A percentile compares a stretch with the other conserved stretches of the same genome.
Conservation (phyloP, 1,284 basidiomycete genomes). For the Rhodotorula sp. region DNA sequence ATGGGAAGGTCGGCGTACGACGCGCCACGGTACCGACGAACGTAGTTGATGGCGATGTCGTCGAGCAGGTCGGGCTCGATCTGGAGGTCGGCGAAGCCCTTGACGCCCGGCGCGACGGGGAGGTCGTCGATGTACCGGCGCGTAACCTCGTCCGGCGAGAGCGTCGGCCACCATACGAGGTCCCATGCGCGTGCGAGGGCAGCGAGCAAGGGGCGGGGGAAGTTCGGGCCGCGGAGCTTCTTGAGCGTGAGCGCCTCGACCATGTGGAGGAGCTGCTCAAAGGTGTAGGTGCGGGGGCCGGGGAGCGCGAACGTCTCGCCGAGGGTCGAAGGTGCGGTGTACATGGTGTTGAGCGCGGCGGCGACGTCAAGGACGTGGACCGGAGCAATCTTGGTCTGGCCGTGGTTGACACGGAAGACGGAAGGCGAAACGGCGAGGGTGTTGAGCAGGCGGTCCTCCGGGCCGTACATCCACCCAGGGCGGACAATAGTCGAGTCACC, state of each 20-base stretch:
- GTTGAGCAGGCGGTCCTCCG: slow-evolving; percentile 92
- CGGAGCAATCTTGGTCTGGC: slow-evolving; percentile 81
- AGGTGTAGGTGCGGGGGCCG: slow-evolving; percentile 83
- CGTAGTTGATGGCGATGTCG: slow-evolving; percentile 84
- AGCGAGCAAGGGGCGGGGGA: slow-evolving; percentile 76
- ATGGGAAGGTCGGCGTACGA: slow-evolving; percentile 51
- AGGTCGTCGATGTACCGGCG: slow-evolving; percentile 83
- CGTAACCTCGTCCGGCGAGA: slow-evolving; percentile 87
- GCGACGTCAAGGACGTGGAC: slow-evolving; percentile 95
- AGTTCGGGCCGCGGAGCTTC: slow-evolving; percentile 64
- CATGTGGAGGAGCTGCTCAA: slow-evolving; percentile 80
- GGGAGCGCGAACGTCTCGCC: slow-evolving; percentile 76
- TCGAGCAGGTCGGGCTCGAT: slow-evolving; percentile 81
- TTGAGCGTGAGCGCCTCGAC: slow-evolving; percentile 78
- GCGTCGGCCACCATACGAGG: slow-evolving; percentile 85
- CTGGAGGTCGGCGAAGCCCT: slow-evolving; percentile 57
- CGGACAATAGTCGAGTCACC: slow-evolving; percentile 86
- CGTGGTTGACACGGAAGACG: slow-evolving; percentile 90
- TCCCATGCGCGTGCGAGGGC: slow-evolving; percentile 69
- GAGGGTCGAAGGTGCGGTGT: slow-evolving; percentile 62
- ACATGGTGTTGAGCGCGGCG: slow-evolving; percentile 79
- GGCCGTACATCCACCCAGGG: slow-evolving; percentile 82
- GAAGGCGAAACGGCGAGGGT: slow-evolving; percentile 93
- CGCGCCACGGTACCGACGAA: slow-evolving; percentile 83
- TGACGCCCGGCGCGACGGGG: slow-evolving; percentile 59